phyloP scores from a whole-genome alignment of 805 yeast genomes.

The Metschnikowia chrysomelidarum region DNA sequence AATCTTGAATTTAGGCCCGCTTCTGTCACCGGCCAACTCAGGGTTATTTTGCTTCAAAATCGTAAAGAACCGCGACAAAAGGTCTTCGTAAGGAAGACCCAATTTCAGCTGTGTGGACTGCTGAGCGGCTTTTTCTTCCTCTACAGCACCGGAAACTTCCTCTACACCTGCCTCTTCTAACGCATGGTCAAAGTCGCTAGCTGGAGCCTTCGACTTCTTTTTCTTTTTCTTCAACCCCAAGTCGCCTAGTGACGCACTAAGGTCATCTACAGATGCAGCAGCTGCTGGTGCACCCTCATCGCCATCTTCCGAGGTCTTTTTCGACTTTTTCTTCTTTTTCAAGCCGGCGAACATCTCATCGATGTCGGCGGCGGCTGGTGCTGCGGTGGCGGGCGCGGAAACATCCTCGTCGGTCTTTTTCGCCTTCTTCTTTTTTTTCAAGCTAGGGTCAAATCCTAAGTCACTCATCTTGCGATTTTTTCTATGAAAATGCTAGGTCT shows the following conservation, averaged over 20 bases:
- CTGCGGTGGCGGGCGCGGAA: constrained; percentile 25
- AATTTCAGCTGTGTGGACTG: constrained; percentile 34
- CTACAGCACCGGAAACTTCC: constrained; percentile 32
- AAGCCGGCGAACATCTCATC: constrained; percentile 70
- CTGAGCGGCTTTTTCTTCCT: constrained; percentile 19
- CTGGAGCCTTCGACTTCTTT: constrained; percentile 56
- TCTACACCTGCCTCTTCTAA: constrained; percentile 87
- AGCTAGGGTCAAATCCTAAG: constrained; percentile 70
- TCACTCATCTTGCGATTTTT: constrained; percentile 40
- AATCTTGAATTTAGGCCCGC: constrained; percentile 88
- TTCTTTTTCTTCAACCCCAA: constrained; percentile 69
- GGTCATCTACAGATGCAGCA: constrained; percentile 28
- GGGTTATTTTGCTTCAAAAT: constrained; percentile 93
- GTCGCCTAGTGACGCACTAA: constrained; percentile 38
- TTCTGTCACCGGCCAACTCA: constrained; percentile 95
- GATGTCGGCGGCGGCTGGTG: constrained; percentile 34
- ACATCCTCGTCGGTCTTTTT: constrained; percentile 45
- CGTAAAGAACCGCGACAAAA: constrained; percentile 80
- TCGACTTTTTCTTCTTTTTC: constrained; percentile 56
- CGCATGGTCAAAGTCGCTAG: constrained; percentile 83
- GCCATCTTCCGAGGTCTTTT: constrained; percentile 12
- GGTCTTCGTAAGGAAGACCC: constrained; percentile 71
- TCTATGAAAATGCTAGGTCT: background rate
- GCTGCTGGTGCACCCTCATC: constrained; percentile 14
- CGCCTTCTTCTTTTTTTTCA: constrained; percentile 84